Evolutionary conservation across 1,284 basidiomycete genomes (phyloP).

Genomic region (Inonotus hispidus): DNA sequence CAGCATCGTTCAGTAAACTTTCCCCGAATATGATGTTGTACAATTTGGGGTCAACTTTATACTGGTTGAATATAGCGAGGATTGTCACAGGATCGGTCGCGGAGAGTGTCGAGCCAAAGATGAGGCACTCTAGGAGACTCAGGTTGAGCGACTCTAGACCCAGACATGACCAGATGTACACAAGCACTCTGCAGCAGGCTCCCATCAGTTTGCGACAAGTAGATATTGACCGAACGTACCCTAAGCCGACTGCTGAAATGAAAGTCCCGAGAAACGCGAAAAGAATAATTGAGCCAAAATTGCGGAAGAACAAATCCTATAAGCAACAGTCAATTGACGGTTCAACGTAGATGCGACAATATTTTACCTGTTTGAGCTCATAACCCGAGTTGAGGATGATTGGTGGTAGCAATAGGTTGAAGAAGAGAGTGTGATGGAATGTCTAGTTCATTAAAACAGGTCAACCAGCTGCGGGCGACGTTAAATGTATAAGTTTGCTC

Average conservation of each 20-base stretch:
- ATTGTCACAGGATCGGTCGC: constrained; percentile 99
- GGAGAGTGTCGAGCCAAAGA: constrained; percentile 93
- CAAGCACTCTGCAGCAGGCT: constrained; percentile 73
- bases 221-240: constrained; percentile 49
- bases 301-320: constrained; percentile 95
- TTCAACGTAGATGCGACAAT: background rate
- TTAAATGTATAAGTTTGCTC: constrained; percentile 30
- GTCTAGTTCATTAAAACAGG: constrained; percentile 45
- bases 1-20: constrained; percentile 95
- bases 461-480: background rate
- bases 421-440: constrained; percentile 97
- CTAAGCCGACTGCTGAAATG: constrained; percentile 93
- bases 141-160: constrained; percentile 83
- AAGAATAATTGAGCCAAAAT: constrained; percentile 94
- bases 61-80: constrained; percentile 96
- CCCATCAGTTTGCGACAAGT: constrained; percentile 32
- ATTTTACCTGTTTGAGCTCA: constrained; percentile 85
- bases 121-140: constrained; percentile 86
- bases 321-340: constrained; percentile 5
- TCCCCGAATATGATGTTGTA: constrained; percentile 99
- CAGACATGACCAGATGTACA: constrained; percentile 92
- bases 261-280: constrained; percentile 98
- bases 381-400: constrained; percentile 99
- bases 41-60: constrained; percentile 97
- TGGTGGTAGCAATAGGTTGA: constrained; percentile 94